These are phyloP conservation scores for Pleurotus tuoliensis DNA, from an alignment of 768 basidiomycete genomes.

Conservation along the genomic window DNA sequence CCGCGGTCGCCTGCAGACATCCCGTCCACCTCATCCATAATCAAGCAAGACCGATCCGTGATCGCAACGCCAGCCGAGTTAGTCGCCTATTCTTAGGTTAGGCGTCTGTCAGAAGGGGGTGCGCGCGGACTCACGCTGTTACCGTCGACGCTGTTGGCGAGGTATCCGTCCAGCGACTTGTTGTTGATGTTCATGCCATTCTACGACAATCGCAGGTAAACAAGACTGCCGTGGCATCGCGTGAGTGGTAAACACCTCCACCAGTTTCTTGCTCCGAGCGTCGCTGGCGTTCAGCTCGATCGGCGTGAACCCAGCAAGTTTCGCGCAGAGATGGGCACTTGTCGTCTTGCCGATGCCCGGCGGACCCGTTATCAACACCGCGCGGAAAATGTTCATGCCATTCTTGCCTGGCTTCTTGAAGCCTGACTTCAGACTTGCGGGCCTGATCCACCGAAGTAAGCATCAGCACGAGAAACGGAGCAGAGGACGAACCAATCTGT, in stretches of 20 bases:
- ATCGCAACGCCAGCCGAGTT: slow-evolving; percentile 72
- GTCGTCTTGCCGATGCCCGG: slow-evolving; percentile 89
- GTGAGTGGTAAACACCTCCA: slow-evolving; percentile 58
- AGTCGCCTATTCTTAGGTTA: slow-evolving; percentile 35
- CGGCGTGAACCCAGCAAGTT: slow-evolving; percentile 60
- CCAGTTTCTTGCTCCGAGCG: slow-evolving; percentile 34
- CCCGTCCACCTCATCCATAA: slow-evolving; percentile 99
- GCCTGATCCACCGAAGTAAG: slow-evolving; percentile 12
- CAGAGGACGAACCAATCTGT: too few relatives aligned
- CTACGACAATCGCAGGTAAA: slow-evolving; percentile 31
- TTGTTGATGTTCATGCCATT: slow-evolving; percentile 90
- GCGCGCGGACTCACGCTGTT: background rate
- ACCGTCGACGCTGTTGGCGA: slow-evolving; percentile 51
- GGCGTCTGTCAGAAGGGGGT: background rate
- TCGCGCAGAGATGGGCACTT: slow-evolving; percentile 44
- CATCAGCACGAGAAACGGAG: background rate
- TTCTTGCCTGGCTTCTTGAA: slow-evolving; percentile 95
- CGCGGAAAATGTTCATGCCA: slow-evolving; percentile 82
- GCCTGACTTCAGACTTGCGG: slow-evolving; percentile 17
- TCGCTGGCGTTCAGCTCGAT: background rate
- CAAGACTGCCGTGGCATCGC: background rate
- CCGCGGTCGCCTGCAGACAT: slow-evolving; percentile 98
- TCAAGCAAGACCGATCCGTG: slow-evolving; percentile 79
- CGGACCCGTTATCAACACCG: slow-evolving; percentile 86
- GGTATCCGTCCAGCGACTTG: slow-evolving; percentile 82